Base-by-base conservation (phyloP, 306 rosid species). In the Myrica gale region DNA sequence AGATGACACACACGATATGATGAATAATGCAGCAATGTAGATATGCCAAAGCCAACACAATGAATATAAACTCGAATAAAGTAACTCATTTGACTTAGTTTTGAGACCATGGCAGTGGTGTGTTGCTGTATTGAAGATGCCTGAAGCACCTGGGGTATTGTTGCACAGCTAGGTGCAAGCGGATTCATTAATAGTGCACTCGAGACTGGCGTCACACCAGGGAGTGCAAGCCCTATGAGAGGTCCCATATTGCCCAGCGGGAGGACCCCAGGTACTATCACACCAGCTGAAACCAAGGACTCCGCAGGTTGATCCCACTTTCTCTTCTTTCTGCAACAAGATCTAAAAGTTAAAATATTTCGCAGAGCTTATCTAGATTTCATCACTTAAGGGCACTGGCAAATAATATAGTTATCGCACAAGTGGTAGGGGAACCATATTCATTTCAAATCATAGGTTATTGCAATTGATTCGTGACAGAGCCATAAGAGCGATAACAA, bases 291-390 rank as follows among this genome's bases (percentile, higher is more conserved):
- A 67, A 88, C 79, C 84, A 89, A 76, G 5, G 90, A 83, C 80
- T 89, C 96, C 3, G 97, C 98, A 9, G 97, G 98, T 76, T 90
- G 97, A 87, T 95, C 98, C 98, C 98, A 95, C 86, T 88, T 95
- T 76, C 98, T 89, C 85, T 89, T 95, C 89, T 83, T 95, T 76
- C 97, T 94, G 87, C 71, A 70, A 41, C 52, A 65, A 67, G 60
- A 11, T 5, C 75, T 41, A 26, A 42, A 72, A 19, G 37, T 53
- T 61, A 52, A 10, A 6, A 52, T 5, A 51, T 15, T 72, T 43
- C 1, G 70, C 26, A 41, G 47, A 19, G 19, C 23, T 65, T 15
- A 41, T 17, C 50, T 13, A 16, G 6, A 61, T 37, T 32, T 19
- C 23, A 6, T 55, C 4, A n/a, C 61, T 9, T 19, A 17, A 55